Conservation (phyloP, 805 yeast species). For the Metschnikowia baotianmanensis region DNA sequence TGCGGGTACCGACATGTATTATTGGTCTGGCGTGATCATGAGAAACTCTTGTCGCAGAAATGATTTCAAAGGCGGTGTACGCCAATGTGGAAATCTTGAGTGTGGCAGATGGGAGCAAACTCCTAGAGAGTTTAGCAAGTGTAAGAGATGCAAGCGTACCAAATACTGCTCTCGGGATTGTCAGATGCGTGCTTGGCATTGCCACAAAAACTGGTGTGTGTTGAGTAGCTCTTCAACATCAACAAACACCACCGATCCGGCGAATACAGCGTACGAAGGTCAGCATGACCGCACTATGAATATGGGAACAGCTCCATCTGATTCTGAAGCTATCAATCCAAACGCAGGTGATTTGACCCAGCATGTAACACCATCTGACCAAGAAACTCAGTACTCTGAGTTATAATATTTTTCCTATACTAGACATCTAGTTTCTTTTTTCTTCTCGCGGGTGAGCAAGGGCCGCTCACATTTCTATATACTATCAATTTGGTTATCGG, state of each 20-base stretch:
- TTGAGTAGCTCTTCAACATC: slow-evolving; percentile 40
- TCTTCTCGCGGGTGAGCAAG: neutral
- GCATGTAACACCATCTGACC: slow-evolving; percentile 13
- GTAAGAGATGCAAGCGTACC: slow-evolving; percentile 90
- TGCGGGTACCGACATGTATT: slow-evolving; percentile 76
- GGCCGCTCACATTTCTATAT: neutral
- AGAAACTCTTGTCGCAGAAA: slow-evolving; percentile 92
- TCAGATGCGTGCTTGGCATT: slow-evolving; percentile 88
- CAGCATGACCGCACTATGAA: slow-evolving; percentile 16
- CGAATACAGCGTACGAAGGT: slow-evolving; percentile 10
- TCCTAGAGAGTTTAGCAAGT: slow-evolving; percentile 92
- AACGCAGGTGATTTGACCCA: slow-evolving; percentile 14
- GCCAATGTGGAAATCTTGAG: slow-evolving; percentile 91
- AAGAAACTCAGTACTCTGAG: slow-evolving; percentile 13
- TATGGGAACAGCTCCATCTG: slow-evolving; percentile 16
- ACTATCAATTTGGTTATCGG: slow-evolving; percentile 1
- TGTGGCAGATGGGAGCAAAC: slow-evolving; percentile 93
- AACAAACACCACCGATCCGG: slow-evolving; percentile 13
- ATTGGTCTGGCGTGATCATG: slow-evolving; percentile 99
- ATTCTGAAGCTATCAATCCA: slow-evolving; percentile 14
- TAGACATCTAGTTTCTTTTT: neutral
- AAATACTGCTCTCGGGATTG: slow-evolving; percentile 93
- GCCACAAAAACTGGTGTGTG: slow-evolving; percentile 93
- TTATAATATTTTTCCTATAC: neutral
- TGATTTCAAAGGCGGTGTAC: slow-evolving; percentile 79